Evolutionary conservation across 148 eudicot genomes (phyloP), one percentile per base, ranked within the genome.

Genomic region (Euryodendron excelsum): DNA sequence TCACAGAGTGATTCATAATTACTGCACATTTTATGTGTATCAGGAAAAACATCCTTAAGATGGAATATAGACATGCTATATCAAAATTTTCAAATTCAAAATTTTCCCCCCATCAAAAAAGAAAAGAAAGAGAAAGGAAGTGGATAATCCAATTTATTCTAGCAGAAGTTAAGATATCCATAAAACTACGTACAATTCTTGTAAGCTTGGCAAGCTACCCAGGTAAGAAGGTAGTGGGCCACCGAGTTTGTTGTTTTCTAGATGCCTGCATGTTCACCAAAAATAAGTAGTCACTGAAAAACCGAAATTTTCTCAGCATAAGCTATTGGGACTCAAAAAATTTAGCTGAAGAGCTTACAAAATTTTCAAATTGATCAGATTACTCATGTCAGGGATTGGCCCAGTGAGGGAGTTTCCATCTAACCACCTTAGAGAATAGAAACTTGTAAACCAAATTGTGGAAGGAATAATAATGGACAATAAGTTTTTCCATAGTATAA

Each of bases 161-260:
- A 13, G 52, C 41, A 68, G 56, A 61, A 44, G 14, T 60, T 55
- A 37, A 80, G 41, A 37, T 79, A 71, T 44, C 20, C 4, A 31
- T 15, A 71, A 52, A 17, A 34, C 70, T 21, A 87, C 99, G 65
- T 90, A 96, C 99, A 96, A 65, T 84, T 93, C 97, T 80, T 82
- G 84, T 79, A 96, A 88, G 89, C 85, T 88, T 75, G 95, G 90
- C 84, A 96, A 86, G 74, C 85, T 88, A 65, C 95, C 93, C 66
- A 96, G 81, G 79, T 82, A 93, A 77, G 92, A 77, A 48, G 99
- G 99, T 87, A 96, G 76, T 7, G 89, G 68, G 69, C 99, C 99
- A 65, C 64, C 87, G 73, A 96, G 82, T 74, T 79, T 78, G 84
- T 96, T 96, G 90, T 89, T 92, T 88, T 96, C 99, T 50, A 96